Percentiles rank a stretch among this genome's conserved stretches.
These are phyloP conservation scores for Mortierella hygrophila DNA, from an alignment of 192 early-diverging fungal genomes.

Conservation along the genomic window DNA sequence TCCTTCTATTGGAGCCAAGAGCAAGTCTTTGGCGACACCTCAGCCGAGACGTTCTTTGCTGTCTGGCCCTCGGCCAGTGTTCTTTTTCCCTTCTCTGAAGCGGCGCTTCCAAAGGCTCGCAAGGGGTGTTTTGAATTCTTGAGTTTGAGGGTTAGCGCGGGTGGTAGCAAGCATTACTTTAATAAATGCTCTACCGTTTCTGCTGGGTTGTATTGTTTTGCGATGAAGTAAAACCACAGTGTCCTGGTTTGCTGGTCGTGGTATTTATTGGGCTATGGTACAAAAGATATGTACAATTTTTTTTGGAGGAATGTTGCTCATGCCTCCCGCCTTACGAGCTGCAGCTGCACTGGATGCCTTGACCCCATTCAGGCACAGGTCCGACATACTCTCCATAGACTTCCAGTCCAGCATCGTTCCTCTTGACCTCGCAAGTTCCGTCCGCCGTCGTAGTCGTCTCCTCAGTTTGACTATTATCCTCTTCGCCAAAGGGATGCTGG, in stretches of 20 bases:
- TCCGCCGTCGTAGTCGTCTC: constrained; percentile 23
- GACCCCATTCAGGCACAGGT: constrained; percentile 72
- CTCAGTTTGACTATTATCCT: constrained; percentile 38
- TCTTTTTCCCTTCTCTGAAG: not conserved
- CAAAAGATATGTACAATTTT: no score
- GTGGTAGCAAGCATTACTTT: no score
- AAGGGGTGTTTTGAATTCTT: not conserved
- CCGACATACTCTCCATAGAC: constrained; percentile 59
- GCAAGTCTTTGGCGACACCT: no score
- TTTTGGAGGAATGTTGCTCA: no score
- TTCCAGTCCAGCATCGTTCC: constrained; percentile 41
- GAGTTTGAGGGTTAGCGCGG: no score
- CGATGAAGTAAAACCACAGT: no score
- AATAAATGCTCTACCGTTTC: no score
- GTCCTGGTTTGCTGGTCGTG: no score
- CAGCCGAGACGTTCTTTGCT: not conserved
- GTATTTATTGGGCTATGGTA: no score
- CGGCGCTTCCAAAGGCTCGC: not conserved
- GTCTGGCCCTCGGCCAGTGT: not conserved
- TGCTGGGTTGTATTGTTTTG: no score
- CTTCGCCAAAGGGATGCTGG: constrained; percentile 67
- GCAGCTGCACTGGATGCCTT: constrained; percentile 78
- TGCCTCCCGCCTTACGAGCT: constrained; percentile 65
- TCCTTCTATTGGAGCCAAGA: not conserved
- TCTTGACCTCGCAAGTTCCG: constrained; percentile 55